Evolutionary conservation across 371 early-diverging fungal species (phyloP).

Genomic region (Mucor saturninus): DNA sequence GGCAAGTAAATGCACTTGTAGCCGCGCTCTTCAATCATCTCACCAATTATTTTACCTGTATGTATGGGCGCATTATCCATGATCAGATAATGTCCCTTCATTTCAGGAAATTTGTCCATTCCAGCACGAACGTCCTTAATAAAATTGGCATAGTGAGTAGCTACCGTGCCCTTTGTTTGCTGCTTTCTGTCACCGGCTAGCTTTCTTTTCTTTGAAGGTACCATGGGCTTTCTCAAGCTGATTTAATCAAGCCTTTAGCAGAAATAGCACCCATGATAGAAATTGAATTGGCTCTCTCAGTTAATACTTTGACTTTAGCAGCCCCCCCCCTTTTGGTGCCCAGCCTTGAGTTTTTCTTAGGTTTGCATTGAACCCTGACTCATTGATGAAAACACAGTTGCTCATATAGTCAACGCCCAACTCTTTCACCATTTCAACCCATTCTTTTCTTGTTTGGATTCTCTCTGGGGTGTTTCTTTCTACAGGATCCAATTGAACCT

Average conservation of each 20-base stretch:
- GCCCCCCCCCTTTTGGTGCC: too few relatives aligned
- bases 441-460: conserved; percentile 21
- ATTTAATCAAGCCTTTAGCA: conserved; percentile 16
- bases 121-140: conserved; percentile 22
- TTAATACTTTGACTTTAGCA: too few relatives aligned
- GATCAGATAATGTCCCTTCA: conserved; percentile 27
- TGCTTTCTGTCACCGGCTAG: conserved; percentile 18
- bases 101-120: conserved; percentile 27
- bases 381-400: conserved; percentile 14
- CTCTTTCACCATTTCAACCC: conserved; percentile 4
- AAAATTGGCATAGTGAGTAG: conserved; percentile 22
- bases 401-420: conserved; percentile 19
- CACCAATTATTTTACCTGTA: conserved; percentile 19
- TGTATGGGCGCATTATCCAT: conserved; percentile 30
- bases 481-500: conserved; percentile 9
- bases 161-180: conserved; percentile 19
- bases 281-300: conserved; percentile 14
- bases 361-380: conserved; percentile 15
- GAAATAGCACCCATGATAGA: conserved; percentile 14
- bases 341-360: conserved; percentile 9
- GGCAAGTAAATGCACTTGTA: conserved; percentile 27
- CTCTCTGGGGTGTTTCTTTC: conserved; percentile 14
- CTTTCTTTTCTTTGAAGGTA: too few relatives aligned
- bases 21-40: conserved; percentile 15
- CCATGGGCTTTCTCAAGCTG: conserved; percentile 24